phyloP scores from a whole-genome alignment of 208 protist genomes.

The Paratrypanosoma confusum region DNA sequence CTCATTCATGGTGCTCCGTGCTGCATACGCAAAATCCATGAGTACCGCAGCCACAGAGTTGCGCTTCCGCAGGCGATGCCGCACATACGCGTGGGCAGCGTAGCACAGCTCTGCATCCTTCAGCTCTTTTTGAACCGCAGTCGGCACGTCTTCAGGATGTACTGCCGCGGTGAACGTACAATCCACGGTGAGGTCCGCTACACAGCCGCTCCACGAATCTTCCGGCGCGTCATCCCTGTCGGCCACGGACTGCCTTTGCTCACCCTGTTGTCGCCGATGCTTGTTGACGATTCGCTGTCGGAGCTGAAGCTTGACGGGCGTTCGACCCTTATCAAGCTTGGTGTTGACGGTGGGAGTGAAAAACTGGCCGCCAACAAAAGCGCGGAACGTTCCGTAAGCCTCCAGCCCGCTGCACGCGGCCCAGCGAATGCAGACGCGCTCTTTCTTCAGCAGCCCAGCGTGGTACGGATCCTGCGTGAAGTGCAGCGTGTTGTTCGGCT shows the following conservation, averaged over 20 bases:
- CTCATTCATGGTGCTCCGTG: no score
- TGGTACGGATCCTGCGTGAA: slow-evolving; percentile 68
- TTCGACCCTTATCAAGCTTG: slow-evolving; percentile 49
- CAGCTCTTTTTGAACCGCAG: slow-evolving; percentile 35
- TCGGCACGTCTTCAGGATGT: slow-evolving; percentile 40
- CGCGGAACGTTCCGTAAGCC: slow-evolving; percentile 61
- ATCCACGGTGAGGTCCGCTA: slow-evolving; percentile 3
- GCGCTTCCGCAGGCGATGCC: no score
- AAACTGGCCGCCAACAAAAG: slow-evolving; percentile 72
- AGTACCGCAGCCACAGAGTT: no score
- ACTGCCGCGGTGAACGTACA: slow-evolving; percentile 64
- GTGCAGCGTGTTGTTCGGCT: slow-evolving; percentile 35
- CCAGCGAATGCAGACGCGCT: slow-evolving; percentile 45
- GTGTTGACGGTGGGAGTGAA: slow-evolving; percentile 56
- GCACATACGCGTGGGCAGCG: not conserved
- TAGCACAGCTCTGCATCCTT: slow-evolving; percentile 19
- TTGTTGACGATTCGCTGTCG: slow-evolving; percentile 16
- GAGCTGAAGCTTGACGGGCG: slow-evolving; percentile 60
- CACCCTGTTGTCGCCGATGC: not conserved
- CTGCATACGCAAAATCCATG: no score
- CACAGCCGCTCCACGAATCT: not conserved
- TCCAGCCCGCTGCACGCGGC: slow-evolving; percentile 25
- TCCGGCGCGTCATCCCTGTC: not conserved
- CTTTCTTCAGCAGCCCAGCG: slow-evolving; percentile 57
- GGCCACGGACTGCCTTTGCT: not conserved